Evolutionary conservation across 768 basidiomycete genomes (phyloP).

Genomic region (Leccinum subtestaceum): DNA sequence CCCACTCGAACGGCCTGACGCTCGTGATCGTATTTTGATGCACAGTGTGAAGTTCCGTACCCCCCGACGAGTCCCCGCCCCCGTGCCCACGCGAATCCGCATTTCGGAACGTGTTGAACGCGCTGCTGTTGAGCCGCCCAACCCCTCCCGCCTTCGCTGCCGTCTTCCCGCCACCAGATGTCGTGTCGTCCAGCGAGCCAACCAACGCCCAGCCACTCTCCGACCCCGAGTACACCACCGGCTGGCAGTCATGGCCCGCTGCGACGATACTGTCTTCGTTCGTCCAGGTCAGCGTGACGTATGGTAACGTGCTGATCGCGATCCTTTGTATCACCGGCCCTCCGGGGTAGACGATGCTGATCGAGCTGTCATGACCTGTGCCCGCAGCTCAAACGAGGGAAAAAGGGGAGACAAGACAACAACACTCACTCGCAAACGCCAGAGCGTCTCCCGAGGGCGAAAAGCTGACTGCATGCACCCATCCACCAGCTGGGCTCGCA

Average conservation of each 20-base stretch:
- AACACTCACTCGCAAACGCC: conserved; percentile 83
- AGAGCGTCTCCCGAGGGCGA: conserved; percentile 94
- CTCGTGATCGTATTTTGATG: conserved; percentile 99
- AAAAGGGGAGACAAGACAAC: background rate
- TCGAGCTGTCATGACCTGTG: conserved; percentile 90
- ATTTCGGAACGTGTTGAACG: conserved; percentile 90
- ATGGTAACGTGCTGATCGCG: conserved; percentile 74
- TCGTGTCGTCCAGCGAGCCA: conserved; percentile 85
- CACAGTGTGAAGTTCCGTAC: conserved; percentile 82
- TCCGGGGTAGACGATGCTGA: conserved; percentile 88
- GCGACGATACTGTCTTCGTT: conserved; percentile 80
- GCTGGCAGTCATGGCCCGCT: conserved; percentile 98
- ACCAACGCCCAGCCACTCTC: conserved; percentile 74
- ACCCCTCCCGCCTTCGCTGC: conserved; percentile 42
- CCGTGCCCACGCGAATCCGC: conserved; percentile 74
- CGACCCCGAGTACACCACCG: conserved; percentile 78
- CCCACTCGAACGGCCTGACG: conserved; percentile 68
- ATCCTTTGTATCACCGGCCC: conserved; percentile 72
- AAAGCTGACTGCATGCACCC: conserved; percentile 96
- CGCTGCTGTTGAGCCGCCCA: conserved; percentile 86
- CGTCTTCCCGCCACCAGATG: conserved; percentile 37
- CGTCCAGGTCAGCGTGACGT: conserved; percentile 83
- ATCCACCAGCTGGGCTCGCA: conserved; percentile 83
- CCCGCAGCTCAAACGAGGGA: conserved; percentile 4
- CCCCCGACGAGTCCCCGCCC: conserved; percentile 35